Conservation (phyloP, 176 grass and related monocot genomes). For the sorghum (Sorghum bicolor) region Sorghum_bicolor_NCBIv3 NC_012872.2:68700001-68700500, state of each 20-base stretch:
- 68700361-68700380: neutral
- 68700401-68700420: neutral
- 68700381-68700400: neutral
- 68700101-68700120: neutral
- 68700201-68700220: conserved; percentile 17
- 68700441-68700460: neutral
- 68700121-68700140: neutral
- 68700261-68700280: conserved; percentile 53
- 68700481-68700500: conserved; percentile 63
- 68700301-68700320: conserved; percentile 74
- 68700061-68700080: neutral
- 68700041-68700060: neutral
- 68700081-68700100: neutral
- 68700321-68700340: conserved; percentile 67
- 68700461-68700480: conserved; percentile 59
- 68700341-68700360: conserved; percentile 32
- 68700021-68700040: neutral
- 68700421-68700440: neutral
- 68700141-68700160: neutral
- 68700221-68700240: neutral
- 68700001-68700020: conserved; percentile 5
- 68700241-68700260: conserved; percentile 28
- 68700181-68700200: neutral
- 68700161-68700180: conserved; percentile 22
- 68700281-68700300: conserved; percentile 39